These are phyloP conservation scores for Glaciozyma martinii DNA, from an alignment of 768 basidiomycete species.

Conservation along the genomic window DNA sequence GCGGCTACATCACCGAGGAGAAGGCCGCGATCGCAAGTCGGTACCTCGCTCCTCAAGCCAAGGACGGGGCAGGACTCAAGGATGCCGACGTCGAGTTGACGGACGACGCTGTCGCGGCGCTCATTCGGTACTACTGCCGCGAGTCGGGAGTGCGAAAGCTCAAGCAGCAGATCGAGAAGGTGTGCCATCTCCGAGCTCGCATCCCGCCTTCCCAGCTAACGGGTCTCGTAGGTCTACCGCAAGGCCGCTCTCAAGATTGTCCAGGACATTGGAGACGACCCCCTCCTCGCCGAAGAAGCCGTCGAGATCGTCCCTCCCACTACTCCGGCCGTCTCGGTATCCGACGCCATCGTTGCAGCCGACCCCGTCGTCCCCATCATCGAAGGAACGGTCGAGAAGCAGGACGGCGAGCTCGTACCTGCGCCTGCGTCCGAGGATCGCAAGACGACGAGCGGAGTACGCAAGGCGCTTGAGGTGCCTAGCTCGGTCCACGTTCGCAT, in stretches of 20 bases:
- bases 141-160: conserved; percentile 94
- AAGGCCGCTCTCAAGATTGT: conserved; percentile 91
- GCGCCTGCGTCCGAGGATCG: conserved; percentile 34
- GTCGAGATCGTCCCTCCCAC: conserved; percentile 15
- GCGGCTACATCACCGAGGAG: conserved; percentile 61
- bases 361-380: conserved; percentile 3
- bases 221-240: conserved; percentile 66
- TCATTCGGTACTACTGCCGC: conserved; percentile 95
- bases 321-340: background rate
- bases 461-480: conserved; percentile 74
- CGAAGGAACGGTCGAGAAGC: conserved; percentile 23
- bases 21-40: conserved; percentile 92
- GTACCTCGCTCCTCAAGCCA: conserved; percentile 86
- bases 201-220: background rate
- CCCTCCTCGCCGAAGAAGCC: conserved; percentile 38
- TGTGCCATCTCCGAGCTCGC: conserved; percentile 35
- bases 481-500: conserved; percentile 67
- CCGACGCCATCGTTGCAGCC: background rate
- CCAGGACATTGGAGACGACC: conserved; percentile 61
- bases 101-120: conserved; percentile 63
- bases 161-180: conserved; percentile 99
- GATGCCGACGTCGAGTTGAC: conserved; percentile 73
- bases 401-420: conserved; percentile 24
- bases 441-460: conserved; percentile 62
- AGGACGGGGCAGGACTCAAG: conserved; percentile 77